Conservation (phyloP, 2,329 filamentous ascomycete genomes). For the Cladophialophora bantiana region DNA sequence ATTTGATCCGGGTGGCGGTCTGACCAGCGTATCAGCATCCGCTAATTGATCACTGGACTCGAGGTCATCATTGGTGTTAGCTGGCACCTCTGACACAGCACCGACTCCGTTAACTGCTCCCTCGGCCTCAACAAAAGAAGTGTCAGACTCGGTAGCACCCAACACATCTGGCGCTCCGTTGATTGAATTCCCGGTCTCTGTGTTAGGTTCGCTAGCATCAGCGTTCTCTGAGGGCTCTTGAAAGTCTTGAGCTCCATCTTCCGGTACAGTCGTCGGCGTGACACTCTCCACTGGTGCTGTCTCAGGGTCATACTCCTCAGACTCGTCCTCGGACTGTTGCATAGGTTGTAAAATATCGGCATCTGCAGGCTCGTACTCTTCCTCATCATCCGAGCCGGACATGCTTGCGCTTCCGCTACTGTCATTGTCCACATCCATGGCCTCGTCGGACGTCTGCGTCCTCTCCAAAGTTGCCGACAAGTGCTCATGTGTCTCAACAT, state of each 20-base stretch:
- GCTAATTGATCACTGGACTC: constrained; percentile 27
- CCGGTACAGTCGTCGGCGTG: constrained; percentile 24
- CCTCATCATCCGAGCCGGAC: constrained; percentile 54
- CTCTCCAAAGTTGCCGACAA: constrained; percentile 1
- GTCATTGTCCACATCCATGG: constrained; percentile 34
- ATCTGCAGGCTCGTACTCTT: constrained; percentile 38
- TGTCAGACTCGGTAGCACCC: constrained; percentile 7
- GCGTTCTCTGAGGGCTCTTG: constrained; percentile 32
- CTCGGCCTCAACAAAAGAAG: constrained; percentile 2
- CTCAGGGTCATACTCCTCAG: constrained; percentile 40
- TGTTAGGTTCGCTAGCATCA: background rate
- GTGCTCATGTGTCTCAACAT: constrained; percentile 16
- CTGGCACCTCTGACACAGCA: constrained; percentile 23
- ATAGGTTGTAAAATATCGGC: constrained; percentile 25
- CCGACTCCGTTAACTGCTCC: background rate
- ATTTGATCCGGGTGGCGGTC: constrained; percentile 17
- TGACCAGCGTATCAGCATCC: constrained; percentile 26
- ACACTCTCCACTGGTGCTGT: constrained; percentile 45
- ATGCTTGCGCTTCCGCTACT: constrained; percentile 42
- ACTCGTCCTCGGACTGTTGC: constrained; percentile 30
- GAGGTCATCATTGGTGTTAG: constrained; percentile 26
- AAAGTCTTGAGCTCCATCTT: constrained; percentile 32
- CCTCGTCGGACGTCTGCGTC: constrained; percentile 15
- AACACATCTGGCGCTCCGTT: background rate
- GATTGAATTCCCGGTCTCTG: background rate